Percentiles rank a stretch among this genome's conserved stretches.
These are phyloP conservation scores for Chaetomium cochliodes DNA, from an alignment of 495 filamentous ascomycete species.

Conservation along the genomic window DNA sequence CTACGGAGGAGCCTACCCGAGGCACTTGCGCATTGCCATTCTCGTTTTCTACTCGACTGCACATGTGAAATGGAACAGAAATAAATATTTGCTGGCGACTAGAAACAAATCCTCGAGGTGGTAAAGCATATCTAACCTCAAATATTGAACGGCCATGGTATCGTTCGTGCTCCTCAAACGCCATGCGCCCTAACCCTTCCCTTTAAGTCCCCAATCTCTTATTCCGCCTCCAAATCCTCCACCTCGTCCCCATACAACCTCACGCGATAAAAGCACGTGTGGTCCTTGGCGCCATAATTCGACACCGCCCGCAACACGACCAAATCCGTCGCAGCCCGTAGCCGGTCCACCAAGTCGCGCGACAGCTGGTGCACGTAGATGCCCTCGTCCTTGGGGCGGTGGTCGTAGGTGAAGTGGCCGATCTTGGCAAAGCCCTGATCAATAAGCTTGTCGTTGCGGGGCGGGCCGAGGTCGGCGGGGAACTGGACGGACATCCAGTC, in stretches of 20 bases:
- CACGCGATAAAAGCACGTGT: conserved; percentile 63
- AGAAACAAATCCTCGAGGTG: neutral
- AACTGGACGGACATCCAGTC: conserved; percentile 36
- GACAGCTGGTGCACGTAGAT: conserved; percentile 53
- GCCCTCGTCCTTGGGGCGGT: conserved; percentile 41
- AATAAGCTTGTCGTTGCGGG: conserved; percentile 16
- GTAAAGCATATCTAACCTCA: neutral
- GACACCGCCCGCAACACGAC: conserved; percentile 51
- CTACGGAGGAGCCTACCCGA: too few species aligned
- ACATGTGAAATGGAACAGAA: neutral
- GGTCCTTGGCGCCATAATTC: conserved; percentile 54
- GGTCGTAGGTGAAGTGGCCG: conserved; percentile 53
- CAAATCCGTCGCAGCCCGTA: conserved; percentile 40
- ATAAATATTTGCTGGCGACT: neutral
- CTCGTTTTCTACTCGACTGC: neutral
- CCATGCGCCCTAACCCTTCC: neutral
- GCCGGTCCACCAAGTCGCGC: conserved; percentile 34
- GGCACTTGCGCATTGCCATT: neutral
- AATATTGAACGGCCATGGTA: conserved; percentile 14
- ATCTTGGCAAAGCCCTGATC: conserved; percentile 50
- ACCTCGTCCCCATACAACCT: conserved; percentile 51
- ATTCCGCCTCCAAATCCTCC: conserved; percentile 12
- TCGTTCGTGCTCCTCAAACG: neutral
- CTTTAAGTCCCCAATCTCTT: neutral
- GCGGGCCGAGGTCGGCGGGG: conserved; percentile 18